These are phyloP conservation scores for Eucalyptus polybractea DNA, from an alignment of 345 rosid species.

Conservation along the genomic window DNA sequence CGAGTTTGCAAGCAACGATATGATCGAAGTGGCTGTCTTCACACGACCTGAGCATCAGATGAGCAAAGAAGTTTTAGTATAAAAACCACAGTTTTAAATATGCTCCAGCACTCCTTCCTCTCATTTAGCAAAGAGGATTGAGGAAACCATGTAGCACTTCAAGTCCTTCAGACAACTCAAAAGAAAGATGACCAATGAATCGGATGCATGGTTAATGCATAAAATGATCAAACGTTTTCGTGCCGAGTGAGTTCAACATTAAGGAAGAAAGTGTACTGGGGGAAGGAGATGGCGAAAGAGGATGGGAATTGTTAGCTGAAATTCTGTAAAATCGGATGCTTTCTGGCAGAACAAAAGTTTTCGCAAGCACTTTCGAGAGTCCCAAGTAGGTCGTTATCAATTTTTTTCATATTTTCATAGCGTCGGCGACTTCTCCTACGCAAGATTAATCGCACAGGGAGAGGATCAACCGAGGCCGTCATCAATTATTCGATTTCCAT, in stretches of 20 bases:
- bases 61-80: not conserved
- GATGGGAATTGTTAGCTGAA: not conserved
- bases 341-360: not conserved
- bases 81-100: not conserved
- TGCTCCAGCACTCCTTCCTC: not conserved
- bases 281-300: not conserved
- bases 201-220: not conserved
- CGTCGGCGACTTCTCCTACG: not conserved
- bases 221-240: not conserved
- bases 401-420: not conserved
- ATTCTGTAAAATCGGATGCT: not conserved
- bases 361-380: not conserved
- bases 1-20: not conserved
- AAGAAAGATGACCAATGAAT: not conserved
- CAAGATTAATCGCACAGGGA: not conserved
- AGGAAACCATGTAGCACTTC: not conserved
- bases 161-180: not conserved
- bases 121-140: not conserved
- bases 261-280: not conserved
- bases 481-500: not conserved
- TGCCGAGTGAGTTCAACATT: not conserved
- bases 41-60: not conserved
- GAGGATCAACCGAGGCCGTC: not conserved
- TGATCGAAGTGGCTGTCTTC: not conserved
- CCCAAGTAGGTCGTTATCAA: not conserved